Evolutionary conservation across 768 basidiomycete species (phyloP).

Genomic region (Scleroderma bovista): DNA sequence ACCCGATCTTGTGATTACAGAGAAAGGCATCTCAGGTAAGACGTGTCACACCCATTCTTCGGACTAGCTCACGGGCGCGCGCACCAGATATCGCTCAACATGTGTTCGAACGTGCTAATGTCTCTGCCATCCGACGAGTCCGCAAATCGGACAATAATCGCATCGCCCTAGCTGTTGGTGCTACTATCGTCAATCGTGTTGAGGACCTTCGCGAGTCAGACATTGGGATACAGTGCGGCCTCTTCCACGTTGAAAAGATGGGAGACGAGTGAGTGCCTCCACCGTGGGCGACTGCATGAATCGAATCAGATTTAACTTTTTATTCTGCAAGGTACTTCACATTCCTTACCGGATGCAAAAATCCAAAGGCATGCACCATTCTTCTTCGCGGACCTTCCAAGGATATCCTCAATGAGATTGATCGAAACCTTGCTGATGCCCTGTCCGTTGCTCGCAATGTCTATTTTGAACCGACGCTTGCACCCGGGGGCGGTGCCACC

Average conservation of each 20-base stretch:
- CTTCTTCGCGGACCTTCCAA: constrained; percentile 96
- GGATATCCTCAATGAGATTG: constrained; percentile 97
- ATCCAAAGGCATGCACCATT: constrained; percentile 96
- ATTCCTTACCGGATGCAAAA: constrained; percentile 86
- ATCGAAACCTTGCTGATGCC: constrained; percentile 94
- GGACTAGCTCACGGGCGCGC: neutral
- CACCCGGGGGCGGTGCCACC: constrained; percentile 93
- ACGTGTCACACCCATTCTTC: neutral
- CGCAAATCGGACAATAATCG: constrained; percentile 99
- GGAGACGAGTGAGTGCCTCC: constrained; percentile 71
- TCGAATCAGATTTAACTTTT: neutral
- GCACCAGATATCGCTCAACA: constrained; percentile 85
- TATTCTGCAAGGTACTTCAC: constrained; percentile 77
- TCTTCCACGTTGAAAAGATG: constrained; percentile 97
- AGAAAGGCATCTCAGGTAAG: constrained; percentile 95
- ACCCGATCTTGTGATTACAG: constrained; percentile 92
- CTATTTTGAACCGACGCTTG: constrained; percentile 91
- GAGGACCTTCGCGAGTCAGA: constrained; percentile 93
- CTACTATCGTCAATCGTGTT: constrained; percentile 93
- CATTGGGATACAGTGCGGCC: constrained; percentile 87
- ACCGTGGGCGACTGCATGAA: neutral
- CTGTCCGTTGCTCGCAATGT: constrained; percentile 97
- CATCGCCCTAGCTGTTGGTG: constrained; percentile 91
- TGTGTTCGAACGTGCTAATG: constrained; percentile 77
- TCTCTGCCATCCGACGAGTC: constrained; percentile 94